Conservation (phyloP, 192 early-diverging fungal genomes). For the Backusella mclennaniae region DNA sequence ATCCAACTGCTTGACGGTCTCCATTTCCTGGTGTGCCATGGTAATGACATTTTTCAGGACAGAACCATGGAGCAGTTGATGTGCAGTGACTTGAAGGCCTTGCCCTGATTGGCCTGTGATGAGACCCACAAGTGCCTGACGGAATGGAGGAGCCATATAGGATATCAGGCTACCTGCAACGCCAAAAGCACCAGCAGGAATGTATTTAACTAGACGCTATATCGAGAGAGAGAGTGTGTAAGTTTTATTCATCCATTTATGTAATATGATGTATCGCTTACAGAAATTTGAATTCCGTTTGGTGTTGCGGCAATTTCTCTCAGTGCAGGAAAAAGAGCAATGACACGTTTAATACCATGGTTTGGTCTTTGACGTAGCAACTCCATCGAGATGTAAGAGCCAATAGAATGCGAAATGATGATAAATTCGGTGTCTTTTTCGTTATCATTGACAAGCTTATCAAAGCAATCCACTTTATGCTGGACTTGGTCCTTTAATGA, state of each 20-base stretch:
- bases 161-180: conserved; percentile 23
- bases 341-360: conserved; percentile 59
- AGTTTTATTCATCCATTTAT: neutral
- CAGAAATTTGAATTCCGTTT: conserved; percentile 62
- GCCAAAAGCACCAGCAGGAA: conserved; percentile 24
- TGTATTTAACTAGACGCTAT: conserved; percentile 23
- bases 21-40: conserved; percentile 79
- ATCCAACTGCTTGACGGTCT: conserved; percentile 62
- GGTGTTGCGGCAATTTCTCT: conserved; percentile 76
- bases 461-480: conserved; percentile 66
- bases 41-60: conserved; percentile 63
- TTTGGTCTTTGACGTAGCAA: conserved; percentile 59
- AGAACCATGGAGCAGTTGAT: conserved; percentile 62
- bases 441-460: conserved; percentile 49
- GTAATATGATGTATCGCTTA: conserved; percentile 16
- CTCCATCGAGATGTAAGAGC: conserved; percentile 56
- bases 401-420: conserved; percentile 68
- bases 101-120: conserved; percentile 39
- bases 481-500: conserved; percentile 62
- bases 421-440: conserved; percentile 46
- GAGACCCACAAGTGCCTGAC: conserved; percentile 32
- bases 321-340: conserved; percentile 80
- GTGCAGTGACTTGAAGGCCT: conserved; percentile 57
- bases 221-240: neutral
- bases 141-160: conserved; percentile 40